phyloP scores from a whole-genome alignment of 768 basidiomycete genomes.

The Boletus coccyginus region DNA sequence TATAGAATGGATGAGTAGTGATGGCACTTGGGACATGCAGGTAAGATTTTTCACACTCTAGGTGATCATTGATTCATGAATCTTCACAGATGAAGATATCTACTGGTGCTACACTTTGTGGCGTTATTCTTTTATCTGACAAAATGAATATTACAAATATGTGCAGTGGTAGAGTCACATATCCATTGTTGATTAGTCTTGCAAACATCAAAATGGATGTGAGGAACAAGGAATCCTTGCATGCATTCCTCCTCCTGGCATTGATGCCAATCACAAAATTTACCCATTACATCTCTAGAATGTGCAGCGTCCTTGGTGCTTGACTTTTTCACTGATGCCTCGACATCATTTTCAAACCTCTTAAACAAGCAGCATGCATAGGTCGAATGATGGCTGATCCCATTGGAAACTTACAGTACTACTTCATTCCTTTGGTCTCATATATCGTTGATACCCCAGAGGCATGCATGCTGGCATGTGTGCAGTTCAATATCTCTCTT shows the following conservation, averaged over 20 bases:
- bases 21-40: slow-evolving; percentile 25
- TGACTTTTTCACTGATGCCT: neutral
- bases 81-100: neutral
- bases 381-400: neutral
- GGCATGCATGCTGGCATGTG: neutral
- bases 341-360: neutral
- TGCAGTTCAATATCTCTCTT: neutral
- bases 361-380: neutral
- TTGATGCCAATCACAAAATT: neutral
- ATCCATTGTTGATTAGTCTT: neutral
- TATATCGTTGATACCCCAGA: neutral
- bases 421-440: neutral
- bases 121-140: neutral
- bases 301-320: neutral
- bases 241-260: neutral
- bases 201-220: neutral
- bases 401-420: neutral
- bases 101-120: neutral
- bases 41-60: slow-evolving; percentile 2
- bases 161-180: neutral
- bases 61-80: neutral
- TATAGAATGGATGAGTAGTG: slow-evolving; percentile 21
- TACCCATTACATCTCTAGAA: neutral
- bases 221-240: neutral
- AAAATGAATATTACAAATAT: neutral